Evolutionary conservation across 225 moss, liverwort and hornwort species (phyloP).

Genomic region (Sphagnum tenellum): DNA sequence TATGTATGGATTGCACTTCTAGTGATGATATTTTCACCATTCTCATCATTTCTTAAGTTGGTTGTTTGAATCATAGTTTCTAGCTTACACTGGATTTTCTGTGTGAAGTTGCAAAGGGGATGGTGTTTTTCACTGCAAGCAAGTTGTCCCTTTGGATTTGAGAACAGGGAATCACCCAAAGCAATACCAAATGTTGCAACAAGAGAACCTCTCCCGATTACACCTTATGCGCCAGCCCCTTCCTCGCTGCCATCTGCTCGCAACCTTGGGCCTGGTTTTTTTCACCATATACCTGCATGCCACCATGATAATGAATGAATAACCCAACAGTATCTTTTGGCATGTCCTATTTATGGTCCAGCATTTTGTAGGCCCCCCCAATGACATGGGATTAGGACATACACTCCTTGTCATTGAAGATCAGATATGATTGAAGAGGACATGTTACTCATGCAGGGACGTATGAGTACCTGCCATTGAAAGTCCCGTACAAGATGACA

Average conservation of each 20-base stretch:
- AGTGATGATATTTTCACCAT: too few species aligned
- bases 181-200: slow-evolving; percentile 24
- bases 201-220: slow-evolving; percentile 12
- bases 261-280: slow-evolving; percentile 55
- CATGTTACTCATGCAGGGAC: slow-evolving; percentile 25
- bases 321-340: not conserved
- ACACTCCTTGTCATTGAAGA: too few species aligned
- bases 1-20: too few species aligned
- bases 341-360: not conserved
- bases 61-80: not conserved
- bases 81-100: not conserved
- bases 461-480: slow-evolving; percentile 57
- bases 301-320: too few species aligned
- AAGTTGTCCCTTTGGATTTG: slow-evolving; percentile 64
- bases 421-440: too few species aligned
- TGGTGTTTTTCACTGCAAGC: slow-evolving; percentile 16
- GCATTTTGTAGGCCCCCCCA: too few species aligned
- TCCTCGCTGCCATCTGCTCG: slow-evolving; percentile 39
- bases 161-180: slow-evolving; percentile 17
- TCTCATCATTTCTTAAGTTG: not conserved
- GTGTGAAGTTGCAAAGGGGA: slow-evolving; percentile 2
- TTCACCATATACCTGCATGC: too few species aligned
- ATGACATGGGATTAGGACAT: too few species aligned
- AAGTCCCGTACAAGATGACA: slow-evolving; percentile 57
- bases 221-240: slow-evolving; percentile 57